Base-by-base conservation (phyloP, 2,329 filamentous ascomycete species). In the Stagonosporopsis rhizophila region DNA sequence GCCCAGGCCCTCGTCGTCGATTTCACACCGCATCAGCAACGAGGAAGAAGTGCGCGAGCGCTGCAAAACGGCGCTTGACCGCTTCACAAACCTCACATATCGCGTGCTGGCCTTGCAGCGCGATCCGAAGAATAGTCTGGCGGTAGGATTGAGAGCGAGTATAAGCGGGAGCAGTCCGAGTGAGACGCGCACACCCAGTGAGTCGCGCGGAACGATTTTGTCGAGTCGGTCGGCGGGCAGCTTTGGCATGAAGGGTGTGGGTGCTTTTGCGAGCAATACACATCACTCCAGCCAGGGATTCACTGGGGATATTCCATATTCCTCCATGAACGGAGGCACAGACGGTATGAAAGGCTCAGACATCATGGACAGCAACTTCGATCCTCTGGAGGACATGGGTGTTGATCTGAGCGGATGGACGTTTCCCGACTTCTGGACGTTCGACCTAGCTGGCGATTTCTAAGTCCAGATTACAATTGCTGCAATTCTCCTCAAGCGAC, bases 401-500 rank as follows among this genome's bases (percentile, higher is more conserved):
- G 55, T 69, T 15, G 70, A 74, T 45, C 27, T 70, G 38, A 50
- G 48, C 14, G 69, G 65, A 4, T 75, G 73, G 73, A 67, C 59
- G 2, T 74, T 72, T 38, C 68, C 72, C 0, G 72, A 74, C 42
- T 74, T 75, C 56, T 75, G 72, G 73, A 63, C 61, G 2, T 75
- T 74, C 48, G 72, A 74, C 41, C 56, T 75, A 5, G 67, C 64
- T 34, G 71, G 66, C 6, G 68, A 70, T 11, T 69, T 71, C 34
- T 74, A 27, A 39, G 28, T 30, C 12, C 12, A 14, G 3, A 30
- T 11, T 11, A 30, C 9, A 6, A 4, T 30, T 11, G 3, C 28
- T 30, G 28, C 7, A 14, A 39, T 7, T 8, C 12, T 20, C 32
- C 15, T 34, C 12, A n/a, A 6, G 6, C 15, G 32, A 6, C 32